These are phyloP conservation scores for Ramularia collo-cygni DNA, from an alignment of 2,329 filamentous ascomycete genomes.

Conservation along the genomic window DNA sequence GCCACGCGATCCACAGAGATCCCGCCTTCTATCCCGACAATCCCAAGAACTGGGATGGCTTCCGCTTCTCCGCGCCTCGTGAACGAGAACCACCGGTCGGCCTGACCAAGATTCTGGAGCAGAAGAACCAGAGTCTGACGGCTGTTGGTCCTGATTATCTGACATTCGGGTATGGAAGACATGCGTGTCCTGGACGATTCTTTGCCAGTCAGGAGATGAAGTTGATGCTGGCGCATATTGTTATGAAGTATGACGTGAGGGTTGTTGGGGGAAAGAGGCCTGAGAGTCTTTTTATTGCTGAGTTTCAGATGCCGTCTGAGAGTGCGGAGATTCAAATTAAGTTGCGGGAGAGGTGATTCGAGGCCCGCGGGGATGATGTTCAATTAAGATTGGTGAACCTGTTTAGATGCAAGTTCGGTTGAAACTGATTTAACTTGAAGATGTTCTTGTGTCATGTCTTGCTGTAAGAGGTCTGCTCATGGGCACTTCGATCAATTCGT, in stretches of 20 bases:
- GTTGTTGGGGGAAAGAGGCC: constrained; percentile 12
- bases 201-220: constrained; percentile 44
- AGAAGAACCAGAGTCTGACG: constrained; percentile 15
- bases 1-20: constrained; percentile 22
- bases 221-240: constrained; percentile 36
- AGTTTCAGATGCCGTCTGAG: too few species aligned
- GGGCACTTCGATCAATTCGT: too few species aligned
- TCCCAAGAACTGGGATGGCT: constrained; percentile 22
- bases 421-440: too few species aligned
- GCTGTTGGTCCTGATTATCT: constrained; percentile 9
- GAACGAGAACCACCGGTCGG: constrained; percentile 2
- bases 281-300: too few species aligned
- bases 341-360: too few species aligned
- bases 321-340: too few species aligned
- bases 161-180: constrained; percentile 20
- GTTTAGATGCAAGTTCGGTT: too few species aligned
- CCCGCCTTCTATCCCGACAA: constrained; percentile 7
- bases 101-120: constrained; percentile 5
- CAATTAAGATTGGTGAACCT: too few species aligned
- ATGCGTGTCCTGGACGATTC: constrained; percentile 35
- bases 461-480: too few species aligned
- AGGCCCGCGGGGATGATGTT: too few species aligned
- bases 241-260: constrained; percentile 37
- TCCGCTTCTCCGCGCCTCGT: constrained; percentile 20
- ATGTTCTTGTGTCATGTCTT: too few species aligned